phyloP scores from a whole-genome alignment of 2,329 filamentous ascomycete genomes.

The Aspergillus terreus region DNA sequence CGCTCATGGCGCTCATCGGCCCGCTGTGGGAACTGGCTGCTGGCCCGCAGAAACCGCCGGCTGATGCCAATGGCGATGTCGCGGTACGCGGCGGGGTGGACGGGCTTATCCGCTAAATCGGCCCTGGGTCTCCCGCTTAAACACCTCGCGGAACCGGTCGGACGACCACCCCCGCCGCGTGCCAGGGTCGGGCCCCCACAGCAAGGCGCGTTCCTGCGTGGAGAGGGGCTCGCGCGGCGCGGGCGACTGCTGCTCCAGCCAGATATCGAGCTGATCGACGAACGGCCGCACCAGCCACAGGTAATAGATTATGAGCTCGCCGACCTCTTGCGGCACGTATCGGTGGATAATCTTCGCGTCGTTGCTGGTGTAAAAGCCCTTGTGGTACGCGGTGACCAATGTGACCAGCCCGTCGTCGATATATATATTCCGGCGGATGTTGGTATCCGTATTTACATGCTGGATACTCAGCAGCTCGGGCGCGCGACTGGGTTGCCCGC shows the following conservation, averaged over 20 bases:
- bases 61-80: constrained; percentile 10
- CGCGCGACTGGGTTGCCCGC: not conserved
- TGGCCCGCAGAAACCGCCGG: constrained; percentile 2
- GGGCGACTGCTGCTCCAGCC: not conserved
- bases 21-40: constrained; percentile 5
- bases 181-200: not conserved
- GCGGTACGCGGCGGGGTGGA: not conserved
- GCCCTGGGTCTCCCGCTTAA: not conserved
- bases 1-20: not conserved
- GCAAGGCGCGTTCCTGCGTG: not conserved
- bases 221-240: not conserved
- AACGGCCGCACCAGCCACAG: not conserved
- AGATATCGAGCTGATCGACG: not conserved
- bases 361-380: constrained; percentile 5
- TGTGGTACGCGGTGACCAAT: not conserved
- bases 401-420: not conserved
- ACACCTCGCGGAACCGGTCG: not conserved
- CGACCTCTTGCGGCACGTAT: constrained; percentile 2
- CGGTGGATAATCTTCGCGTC: constrained; percentile 5
- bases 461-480: not conserved
- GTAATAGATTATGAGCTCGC: constrained; percentile 6
- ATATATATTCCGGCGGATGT: constrained; percentile 3
- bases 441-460: not conserved
- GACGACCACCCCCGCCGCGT: not conserved
- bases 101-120: not conserved